A percentile compares a stretch with the other conserved stretches of the same genome.
Evolutionary conservation across 176 grass and related monocot genomes (phyloP).

Genomic region (Oryza rufipogon): DNA sequence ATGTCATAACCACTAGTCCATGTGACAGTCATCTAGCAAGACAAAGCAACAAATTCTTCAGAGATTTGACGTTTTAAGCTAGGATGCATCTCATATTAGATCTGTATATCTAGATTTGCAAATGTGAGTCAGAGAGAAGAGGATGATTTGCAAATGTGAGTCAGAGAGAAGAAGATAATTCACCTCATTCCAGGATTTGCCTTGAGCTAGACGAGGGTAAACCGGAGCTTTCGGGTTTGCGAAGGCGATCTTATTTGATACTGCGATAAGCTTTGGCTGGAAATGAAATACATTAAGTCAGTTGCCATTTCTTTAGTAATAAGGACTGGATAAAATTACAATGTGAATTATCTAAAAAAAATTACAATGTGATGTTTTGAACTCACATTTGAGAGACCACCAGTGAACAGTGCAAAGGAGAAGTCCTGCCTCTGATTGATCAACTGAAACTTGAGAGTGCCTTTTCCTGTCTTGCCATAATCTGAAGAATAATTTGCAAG

Average conservation of each 20-base stretch:
- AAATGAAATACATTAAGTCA: background rate
- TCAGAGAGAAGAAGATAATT: background rate
- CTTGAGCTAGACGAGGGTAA: slow-evolving; percentile 80
- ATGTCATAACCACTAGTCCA: slow-evolving; percentile 92
- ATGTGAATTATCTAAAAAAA: too few species aligned
- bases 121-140: background rate
- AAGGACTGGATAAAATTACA: background rate
- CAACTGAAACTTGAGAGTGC: slow-evolving; percentile 58
- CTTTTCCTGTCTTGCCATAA: slow-evolving; percentile 52
- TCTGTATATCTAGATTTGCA: background rate
- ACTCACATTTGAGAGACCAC: slow-evolving; percentile 74
- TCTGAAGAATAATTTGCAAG: slow-evolving; percentile 64
- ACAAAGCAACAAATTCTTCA: background rate
- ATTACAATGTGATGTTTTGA: background rate
- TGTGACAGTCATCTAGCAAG: slow-evolving; percentile 86
- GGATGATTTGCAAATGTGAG: background rate
- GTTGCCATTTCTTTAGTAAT: background rate
- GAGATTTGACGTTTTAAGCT: background rate
- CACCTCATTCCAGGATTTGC: slow-evolving; percentile 88
- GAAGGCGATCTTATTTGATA: slow-evolving; percentile 78
- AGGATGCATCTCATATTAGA: background rate
- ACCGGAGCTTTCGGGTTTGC: slow-evolving; percentile 82
- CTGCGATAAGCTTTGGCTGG: slow-evolving; percentile 72
- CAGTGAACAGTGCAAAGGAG: slow-evolving; percentile 75
- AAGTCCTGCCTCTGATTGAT: slow-evolving; percentile 91